Evolutionary conservation across 352 stramenopile species (phyloP), one percentile per base, ranked within the genome.

Genomic region (Phytopythium aichiense): DNA sequence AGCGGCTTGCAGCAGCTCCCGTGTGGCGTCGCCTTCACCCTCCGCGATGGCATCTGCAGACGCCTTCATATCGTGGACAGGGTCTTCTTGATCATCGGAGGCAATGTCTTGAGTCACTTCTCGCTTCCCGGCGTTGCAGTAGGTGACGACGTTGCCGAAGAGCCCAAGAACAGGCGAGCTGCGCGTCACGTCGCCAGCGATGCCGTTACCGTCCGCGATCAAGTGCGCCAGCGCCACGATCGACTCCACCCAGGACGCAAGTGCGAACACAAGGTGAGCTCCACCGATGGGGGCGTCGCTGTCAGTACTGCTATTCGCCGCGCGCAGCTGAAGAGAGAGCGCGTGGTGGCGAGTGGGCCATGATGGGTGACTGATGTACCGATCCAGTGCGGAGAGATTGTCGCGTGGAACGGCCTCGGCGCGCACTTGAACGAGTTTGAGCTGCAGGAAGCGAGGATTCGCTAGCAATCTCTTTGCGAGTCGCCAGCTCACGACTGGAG

Each of bases 401-500:
- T 81, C 72, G 2, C 45, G 33, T 0, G 84, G 69, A 11, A 95
- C 70, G 0, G 51, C 60, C 0, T 79, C 67, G 20, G 82, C 56
- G 25, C 72, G 58, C 8, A 90, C 69, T 23, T 60, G 65, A 13
- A 74, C 59, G 16, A 96, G 64, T 38, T 85, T 91, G 4, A 40
- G 15, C 11, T 72, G 63, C 23, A 96, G 76, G 46, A 87, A 79
- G 0, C 23, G 25, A 6, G 76, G 78, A 11, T 74, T 73, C 2
- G 66, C 70, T 9, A 92, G 65, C 50, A 96, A 69, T 7, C 79
- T 65, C 53, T 71, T 58, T 16, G 76, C 81, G 3, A 95, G 65
- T 12, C 71, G 72, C 86, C 88, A 96, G 40, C 81, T 94, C 43
- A 94, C 79, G 8, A 71, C 72, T 45, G 69, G 88, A 15, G 74